Evolutionary conservation across 257 asterid genomes (phyloP).

Genomic region (Nicotiana attenuata): DNA sequence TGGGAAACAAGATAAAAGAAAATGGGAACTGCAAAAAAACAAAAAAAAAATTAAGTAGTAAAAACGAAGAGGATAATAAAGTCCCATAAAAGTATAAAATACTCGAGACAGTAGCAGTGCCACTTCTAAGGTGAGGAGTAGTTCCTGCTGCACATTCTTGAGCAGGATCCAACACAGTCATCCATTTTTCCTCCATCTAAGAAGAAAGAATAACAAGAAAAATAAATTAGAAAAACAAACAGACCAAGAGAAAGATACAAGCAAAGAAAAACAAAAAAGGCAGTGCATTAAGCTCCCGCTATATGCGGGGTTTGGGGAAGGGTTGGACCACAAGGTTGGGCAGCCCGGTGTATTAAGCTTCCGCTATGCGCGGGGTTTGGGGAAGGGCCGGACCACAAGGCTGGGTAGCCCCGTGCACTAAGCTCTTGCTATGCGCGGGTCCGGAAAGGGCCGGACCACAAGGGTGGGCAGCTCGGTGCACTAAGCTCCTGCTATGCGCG

Average conservation of each 20-base stretch:
- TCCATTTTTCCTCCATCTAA: slow-evolving; percentile 77
- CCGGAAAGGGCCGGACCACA: too few relatives aligned
- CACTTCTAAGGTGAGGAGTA: slow-evolving; percentile 32
- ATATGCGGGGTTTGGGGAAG: too few relatives aligned
- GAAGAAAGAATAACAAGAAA: not conserved
- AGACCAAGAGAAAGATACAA: not conserved
- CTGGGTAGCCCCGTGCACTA: too few relatives aligned
- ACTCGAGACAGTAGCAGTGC: not conserved
- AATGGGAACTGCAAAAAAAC: not conserved
- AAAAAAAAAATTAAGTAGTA: not conserved
- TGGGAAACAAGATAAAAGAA: not conserved
- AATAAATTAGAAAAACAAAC: not conserved
- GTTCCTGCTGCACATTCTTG: slow-evolving; percentile 57
- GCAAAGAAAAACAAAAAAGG: not conserved
- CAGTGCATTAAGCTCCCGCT: too few relatives aligned
- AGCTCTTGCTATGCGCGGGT: too few relatives aligned
- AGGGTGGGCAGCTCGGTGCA: too few relatives aligned
- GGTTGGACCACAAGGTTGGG: too few relatives aligned
- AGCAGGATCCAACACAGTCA: slow-evolving; percentile 85
- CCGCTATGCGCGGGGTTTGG: too few relatives aligned
- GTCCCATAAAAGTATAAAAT: not conserved
- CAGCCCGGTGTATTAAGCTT: too few relatives aligned
- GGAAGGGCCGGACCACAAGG: too few relatives aligned
- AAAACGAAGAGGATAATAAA: not conserved
- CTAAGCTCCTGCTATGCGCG: too few relatives aligned